A percentile compares a stretch with the other conserved stretches of the same genome.
These are phyloP conservation scores for Pseudocercospora musae DNA, from an alignment of 2,329 filamentous ascomycete genomes.

Conservation along the genomic window DNA sequence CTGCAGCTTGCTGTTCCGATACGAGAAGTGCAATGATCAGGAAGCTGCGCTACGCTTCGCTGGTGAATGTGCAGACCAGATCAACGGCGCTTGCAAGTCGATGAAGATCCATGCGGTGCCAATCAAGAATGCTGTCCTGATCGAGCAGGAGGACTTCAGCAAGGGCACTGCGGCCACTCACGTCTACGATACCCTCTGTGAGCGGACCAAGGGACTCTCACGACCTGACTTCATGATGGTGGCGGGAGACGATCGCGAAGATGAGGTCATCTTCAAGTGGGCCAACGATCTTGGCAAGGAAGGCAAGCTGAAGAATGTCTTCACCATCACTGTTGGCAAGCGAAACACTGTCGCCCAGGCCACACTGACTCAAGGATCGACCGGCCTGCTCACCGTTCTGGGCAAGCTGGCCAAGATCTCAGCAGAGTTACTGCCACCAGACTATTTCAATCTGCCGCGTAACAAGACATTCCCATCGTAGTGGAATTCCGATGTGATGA, in stretches of 20 bases:
- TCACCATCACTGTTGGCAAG: slow-evolving; percentile 81
- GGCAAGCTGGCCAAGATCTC: slow-evolving; percentile 34
- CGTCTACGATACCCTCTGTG: slow-evolving; percentile 57
- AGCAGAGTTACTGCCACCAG: slow-evolving; percentile 23
- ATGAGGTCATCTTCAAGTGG: slow-evolving; percentile 93
- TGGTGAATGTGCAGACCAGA: slow-evolving; percentile 86
- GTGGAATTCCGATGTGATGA: not conserved
- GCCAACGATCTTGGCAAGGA: slow-evolving; percentile 71
- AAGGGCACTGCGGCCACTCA: slow-evolving; percentile 78
- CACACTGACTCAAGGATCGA: slow-evolving; percentile 87
- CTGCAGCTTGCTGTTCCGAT: slow-evolving; percentile 88
- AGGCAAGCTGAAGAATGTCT: slow-evolving; percentile 54
- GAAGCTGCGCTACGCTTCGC: slow-evolving; percentile 74
- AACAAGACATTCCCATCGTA: slow-evolving; percentile 23
- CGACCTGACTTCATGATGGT: slow-evolving; percentile 82
- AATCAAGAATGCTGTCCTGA: slow-evolving; percentile 70
- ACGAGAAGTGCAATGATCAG: slow-evolving; percentile 75
- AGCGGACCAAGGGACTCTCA: slow-evolving; percentile 16
- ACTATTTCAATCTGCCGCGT: slow-evolving; percentile 29
- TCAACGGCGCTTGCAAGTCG: slow-evolving; percentile 86
- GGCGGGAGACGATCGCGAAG: slow-evolving; percentile 85
- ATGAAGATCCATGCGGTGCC: slow-evolving; percentile 82
- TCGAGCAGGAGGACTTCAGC: slow-evolving; percentile 82
- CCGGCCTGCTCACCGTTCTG: slow-evolving; percentile 55
- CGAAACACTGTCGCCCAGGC: slow-evolving; percentile 84